Evolutionary conservation across 495 filamentous ascomycete species (phyloP).

Genomic region (Penicillium pulvis): DNA sequence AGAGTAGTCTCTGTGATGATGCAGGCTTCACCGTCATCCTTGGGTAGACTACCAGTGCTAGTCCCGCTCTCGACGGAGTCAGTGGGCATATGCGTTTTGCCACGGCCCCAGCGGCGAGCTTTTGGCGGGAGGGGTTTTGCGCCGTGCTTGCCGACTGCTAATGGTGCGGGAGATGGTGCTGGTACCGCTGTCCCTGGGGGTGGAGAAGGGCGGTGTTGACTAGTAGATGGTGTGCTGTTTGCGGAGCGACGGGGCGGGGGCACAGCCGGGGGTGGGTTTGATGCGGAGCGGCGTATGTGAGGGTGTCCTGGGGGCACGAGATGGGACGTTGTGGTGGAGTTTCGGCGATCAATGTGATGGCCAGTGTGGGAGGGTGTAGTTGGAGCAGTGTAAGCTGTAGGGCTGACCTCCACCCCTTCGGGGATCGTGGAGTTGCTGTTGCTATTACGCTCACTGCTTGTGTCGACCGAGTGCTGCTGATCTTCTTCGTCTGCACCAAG

Average conservation of each 20-base stretch:
- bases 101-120: conserved; percentile 41
- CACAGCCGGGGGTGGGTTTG: conserved; percentile 43
- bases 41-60: conserved; percentile 22
- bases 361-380: conserved; percentile 17
- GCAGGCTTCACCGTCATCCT: conserved; percentile 16
- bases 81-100: conserved; percentile 27
- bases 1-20: conserved; percentile 15
- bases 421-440: conserved; percentile 24
- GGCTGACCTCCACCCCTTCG: conserved; percentile 29
- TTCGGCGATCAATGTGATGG: conserved; percentile 23
- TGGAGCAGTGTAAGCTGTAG: conserved; percentile 17
- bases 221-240: conserved; percentile 24
- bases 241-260: conserved; percentile 43
- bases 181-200: not conserved
- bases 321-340: conserved; percentile 31
- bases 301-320: conserved; percentile 28
- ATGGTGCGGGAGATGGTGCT: not conserved
- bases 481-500: conserved; percentile 28
- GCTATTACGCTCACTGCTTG: conserved; percentile 28
- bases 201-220: conserved; percentile 29
- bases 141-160: conserved; percentile 22
- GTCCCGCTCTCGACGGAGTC: conserved; percentile 28
- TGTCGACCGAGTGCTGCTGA: conserved; percentile 23
- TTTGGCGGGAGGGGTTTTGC: conserved; percentile 43
- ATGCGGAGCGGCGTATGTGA: conserved; percentile 38